Percentiles rank a stretch among this genome's conserved stretches.
phyloP scores from a whole-genome alignment of 352 stramenopile species.

The Globisporangium mamillatum region DNA sequence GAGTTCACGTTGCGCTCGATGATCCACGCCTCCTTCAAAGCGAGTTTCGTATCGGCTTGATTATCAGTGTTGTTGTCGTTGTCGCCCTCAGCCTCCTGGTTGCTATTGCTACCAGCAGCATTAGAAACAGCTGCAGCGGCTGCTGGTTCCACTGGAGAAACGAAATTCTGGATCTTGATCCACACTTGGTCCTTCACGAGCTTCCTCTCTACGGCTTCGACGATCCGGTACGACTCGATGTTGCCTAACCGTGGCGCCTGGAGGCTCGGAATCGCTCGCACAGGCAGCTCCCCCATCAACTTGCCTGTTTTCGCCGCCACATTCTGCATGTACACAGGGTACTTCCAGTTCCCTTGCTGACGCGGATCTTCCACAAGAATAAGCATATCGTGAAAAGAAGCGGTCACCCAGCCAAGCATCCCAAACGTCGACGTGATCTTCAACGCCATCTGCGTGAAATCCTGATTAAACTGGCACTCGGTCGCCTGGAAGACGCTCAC shows the following conservation, averaged over 20 bases:
- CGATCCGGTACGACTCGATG: constrained; percentile 53
- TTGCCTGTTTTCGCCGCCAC: constrained; percentile 54
- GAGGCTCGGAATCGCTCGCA: constrained; percentile 59
- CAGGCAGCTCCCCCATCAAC: constrained; percentile 55
- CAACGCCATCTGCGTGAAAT: constrained; percentile 64
- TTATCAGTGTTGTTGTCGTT: constrained; percentile 16
- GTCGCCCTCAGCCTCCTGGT: constrained; percentile 16
- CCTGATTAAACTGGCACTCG: constrained; percentile 63
- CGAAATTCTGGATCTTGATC: constrained; percentile 40
- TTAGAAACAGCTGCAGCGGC: constrained; percentile 2
- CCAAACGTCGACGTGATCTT: constrained; percentile 68
- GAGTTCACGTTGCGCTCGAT: constrained; percentile 77
- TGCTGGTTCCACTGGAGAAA: constrained; percentile 14
- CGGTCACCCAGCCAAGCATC: constrained; percentile 62
- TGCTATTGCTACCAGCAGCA: background rate
- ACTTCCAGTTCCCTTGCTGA: constrained; percentile 17
- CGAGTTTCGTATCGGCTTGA: constrained; percentile 7
- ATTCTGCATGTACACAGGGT: constrained; percentile 64
- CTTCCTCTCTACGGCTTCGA: constrained; percentile 58
- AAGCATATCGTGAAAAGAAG: constrained; percentile 49
- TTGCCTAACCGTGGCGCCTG: constrained; percentile 51
- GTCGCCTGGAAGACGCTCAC: constrained; percentile 71
- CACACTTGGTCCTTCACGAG: constrained; percentile 75
- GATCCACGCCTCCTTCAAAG: constrained; percentile 48
- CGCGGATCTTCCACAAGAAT: constrained; percentile 56